A percentile compares a stretch with the other conserved stretches of the same genome.
Evolutionary conservation across 2,329 filamentous ascomycete species (phyloP).

Genomic region (Phialophora macrospora): DNA sequence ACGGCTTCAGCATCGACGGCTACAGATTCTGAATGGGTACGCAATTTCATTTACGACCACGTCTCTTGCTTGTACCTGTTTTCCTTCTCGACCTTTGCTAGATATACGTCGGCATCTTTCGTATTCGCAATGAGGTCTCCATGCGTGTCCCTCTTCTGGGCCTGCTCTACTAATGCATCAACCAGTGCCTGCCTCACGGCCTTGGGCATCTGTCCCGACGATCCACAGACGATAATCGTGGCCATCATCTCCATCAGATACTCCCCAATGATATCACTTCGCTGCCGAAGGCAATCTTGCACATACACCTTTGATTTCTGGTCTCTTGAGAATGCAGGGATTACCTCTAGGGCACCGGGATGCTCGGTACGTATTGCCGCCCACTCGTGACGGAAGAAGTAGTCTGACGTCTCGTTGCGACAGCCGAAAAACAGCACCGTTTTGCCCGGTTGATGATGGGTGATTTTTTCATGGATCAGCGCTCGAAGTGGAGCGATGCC

Average conservation of each 20-base stretch:
- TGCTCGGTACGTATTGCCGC: slow-evolving; percentile 42
- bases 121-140: slow-evolving; percentile 46
- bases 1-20: background rate
- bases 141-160: slow-evolving; percentile 44
- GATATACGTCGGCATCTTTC: slow-evolving; percentile 61
- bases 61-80: slow-evolving; percentile 72
- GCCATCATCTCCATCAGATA: slow-evolving; percentile 59
- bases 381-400: slow-evolving; percentile 83
- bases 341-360: slow-evolving; percentile 54
- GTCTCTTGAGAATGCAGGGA: slow-evolving; percentile 73
- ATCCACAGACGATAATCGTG: slow-evolving; percentile 58
- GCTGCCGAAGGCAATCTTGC: slow-evolving; percentile 64
- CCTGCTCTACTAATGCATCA: slow-evolving; percentile 60
- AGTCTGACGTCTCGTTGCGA: slow-evolving; percentile 75
- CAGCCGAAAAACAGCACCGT: slow-evolving; percentile 81
- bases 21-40: background rate
- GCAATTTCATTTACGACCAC: slow-evolving; percentile 58
- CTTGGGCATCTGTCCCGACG: slow-evolving; percentile 72
- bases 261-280: slow-evolving; percentile 56
- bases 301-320: slow-evolving; percentile 69
- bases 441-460: slow-evolving; percentile 44
- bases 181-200: slow-evolving; percentile 69
- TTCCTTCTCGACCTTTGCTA: slow-evolving; percentile 64
- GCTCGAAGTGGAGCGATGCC: slow-evolving; percentile 50
- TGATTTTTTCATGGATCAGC: slow-evolving; percentile 51